Conservation (phyloP, 2,329 filamentous ascomycete species). For the Thelonectria olida region DNA sequence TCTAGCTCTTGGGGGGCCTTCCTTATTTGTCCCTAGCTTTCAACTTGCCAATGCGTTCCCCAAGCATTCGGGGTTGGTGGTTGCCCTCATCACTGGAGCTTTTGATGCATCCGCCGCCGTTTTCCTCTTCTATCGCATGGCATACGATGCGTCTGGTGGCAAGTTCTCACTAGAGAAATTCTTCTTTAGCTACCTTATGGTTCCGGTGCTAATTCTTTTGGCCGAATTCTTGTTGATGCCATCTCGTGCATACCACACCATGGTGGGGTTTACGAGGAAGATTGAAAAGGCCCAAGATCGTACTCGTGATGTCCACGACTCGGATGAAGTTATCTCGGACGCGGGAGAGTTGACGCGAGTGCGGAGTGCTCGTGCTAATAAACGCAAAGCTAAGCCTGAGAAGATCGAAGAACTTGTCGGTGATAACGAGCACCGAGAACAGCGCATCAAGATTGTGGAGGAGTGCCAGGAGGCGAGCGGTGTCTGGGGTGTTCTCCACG, state of each 20-base stretch:
- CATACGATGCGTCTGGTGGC: slow-evolving; percentile 67
- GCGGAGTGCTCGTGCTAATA: slow-evolving; percentile 54
- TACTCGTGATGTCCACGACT: slow-evolving; percentile 56
- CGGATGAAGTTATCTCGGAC: slow-evolving; percentile 63
- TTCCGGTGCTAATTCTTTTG: slow-evolving; percentile 48
- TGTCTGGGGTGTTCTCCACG: slow-evolving; percentile 79
- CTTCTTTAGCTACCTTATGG: slow-evolving; percentile 50
- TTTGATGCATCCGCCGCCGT: slow-evolving; percentile 84
- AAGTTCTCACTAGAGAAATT: slow-evolving; percentile 48
- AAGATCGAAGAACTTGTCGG: slow-evolving; percentile 73
- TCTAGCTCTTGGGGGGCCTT: slow-evolving; percentile 79
- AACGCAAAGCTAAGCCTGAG: slow-evolving; percentile 64
- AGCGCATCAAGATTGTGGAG: slow-evolving; percentile 64
- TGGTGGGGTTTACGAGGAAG: slow-evolving; percentile 51
- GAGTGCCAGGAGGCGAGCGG: slow-evolving; percentile 68
- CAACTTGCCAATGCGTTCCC: slow-evolving; percentile 86
- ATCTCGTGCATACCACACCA: slow-evolving; percentile 48
- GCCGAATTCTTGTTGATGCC: slow-evolving; percentile 54
- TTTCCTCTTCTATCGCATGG: slow-evolving; percentile 76
- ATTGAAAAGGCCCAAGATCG: slow-evolving; percentile 50
- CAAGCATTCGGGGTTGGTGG: slow-evolving; percentile 74
- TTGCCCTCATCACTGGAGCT: slow-evolving; percentile 80
- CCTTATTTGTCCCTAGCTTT: slow-evolving; percentile 82
- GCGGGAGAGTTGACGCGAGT: slow-evolving; percentile 54
- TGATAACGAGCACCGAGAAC: slow-evolving; percentile 61